Base-by-base conservation (phyloP, 495 filamentous ascomycete genomes). In the Darksidea phi region DNA sequence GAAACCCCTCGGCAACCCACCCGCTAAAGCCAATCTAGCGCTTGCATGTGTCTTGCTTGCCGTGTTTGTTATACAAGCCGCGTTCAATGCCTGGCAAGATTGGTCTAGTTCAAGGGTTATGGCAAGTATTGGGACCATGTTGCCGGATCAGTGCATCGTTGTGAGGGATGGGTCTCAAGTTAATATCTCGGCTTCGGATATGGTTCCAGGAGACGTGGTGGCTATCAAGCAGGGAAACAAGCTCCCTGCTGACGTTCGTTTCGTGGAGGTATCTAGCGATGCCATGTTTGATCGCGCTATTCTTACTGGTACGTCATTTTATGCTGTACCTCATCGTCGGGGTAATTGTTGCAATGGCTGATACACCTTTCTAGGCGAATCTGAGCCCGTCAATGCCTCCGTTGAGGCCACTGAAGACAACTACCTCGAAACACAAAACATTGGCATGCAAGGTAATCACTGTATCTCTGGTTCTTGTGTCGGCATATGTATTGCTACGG, bases 281-380 rank as follows among this genome's bases (percentile, higher is more conserved):
- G 78, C 83, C 21, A 84, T 84, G 61, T 87, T 91, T 67, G 88
- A 91, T 65, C 79, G 87, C 20, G 81, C 84, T 0, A 84, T 91
- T 43, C 71, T 89, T 0, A 89, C 86, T 10, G 87, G 85, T 80
- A 74, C 28, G 38, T 13, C 34, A 54, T n/a, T 60, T 20, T 32
- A 45, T 10, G 10, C 10, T 32, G 4, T 10, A 32, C 28, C 28
- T n/a, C 28, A 32, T 32, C 10, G 4, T 32, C 28, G n/a, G n/a
- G n/a, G n/a, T 32, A 32, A 32, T 3, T 32, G 10, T 32, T 32
- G 28, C 10, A 32, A 10, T 32, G 4, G 28, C 28, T 32, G 28
- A 32, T 32, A 32, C 26, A 21, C 25, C 12, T 28, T 24, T 4
- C 1, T 51, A 79, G 82, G 85, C 28, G 85, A 88, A 74, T 83